Conservation (phyloP, 257 asterid genomes). For the Solanum medicagineum region DNA sequence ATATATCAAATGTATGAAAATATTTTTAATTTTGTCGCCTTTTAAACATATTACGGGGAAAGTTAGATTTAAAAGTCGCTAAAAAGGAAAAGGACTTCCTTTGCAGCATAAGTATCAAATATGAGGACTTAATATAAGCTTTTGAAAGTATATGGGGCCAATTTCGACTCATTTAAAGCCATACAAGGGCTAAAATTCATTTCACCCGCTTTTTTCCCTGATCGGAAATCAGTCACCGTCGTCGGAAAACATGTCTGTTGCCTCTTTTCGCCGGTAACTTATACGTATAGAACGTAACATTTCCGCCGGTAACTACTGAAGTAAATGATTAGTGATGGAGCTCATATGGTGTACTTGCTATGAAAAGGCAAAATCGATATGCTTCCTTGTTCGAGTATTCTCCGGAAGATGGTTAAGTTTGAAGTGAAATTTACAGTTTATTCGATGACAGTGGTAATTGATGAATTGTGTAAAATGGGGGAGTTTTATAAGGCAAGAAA, state of each 20-base stretch:
- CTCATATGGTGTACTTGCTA: constrained; percentile 56
- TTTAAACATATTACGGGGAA: no score
- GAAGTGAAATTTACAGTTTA: constrained; percentile 49
- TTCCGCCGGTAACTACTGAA: neutral
- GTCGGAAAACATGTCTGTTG: neutral
- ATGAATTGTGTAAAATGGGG: constrained; percentile 45
- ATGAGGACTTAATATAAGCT: neutral
- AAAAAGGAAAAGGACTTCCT: neutral
- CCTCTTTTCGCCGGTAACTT: neutral
- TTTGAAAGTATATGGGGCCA: neutral
- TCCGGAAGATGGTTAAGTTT: constrained; percentile 36
- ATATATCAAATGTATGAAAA: no score
- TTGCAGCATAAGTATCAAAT: neutral
- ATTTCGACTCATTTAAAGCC: neutral
- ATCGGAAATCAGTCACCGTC: neutral
- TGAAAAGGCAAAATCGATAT: constrained; percentile 30
- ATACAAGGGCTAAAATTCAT: neutral
- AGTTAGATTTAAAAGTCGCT: no score
- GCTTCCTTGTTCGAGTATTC: constrained; percentile 37
- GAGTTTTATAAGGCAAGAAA: constrained; percentile 41
- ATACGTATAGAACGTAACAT: neutral
- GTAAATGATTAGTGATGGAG: neutral
- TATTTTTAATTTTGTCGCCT: no score
- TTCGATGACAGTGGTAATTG: constrained; percentile 61
- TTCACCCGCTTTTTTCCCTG: neutral